Evolutionary conservation across 345 rosid genomes (phyloP).

Genomic region (Salix koriyanagi): DNA sequence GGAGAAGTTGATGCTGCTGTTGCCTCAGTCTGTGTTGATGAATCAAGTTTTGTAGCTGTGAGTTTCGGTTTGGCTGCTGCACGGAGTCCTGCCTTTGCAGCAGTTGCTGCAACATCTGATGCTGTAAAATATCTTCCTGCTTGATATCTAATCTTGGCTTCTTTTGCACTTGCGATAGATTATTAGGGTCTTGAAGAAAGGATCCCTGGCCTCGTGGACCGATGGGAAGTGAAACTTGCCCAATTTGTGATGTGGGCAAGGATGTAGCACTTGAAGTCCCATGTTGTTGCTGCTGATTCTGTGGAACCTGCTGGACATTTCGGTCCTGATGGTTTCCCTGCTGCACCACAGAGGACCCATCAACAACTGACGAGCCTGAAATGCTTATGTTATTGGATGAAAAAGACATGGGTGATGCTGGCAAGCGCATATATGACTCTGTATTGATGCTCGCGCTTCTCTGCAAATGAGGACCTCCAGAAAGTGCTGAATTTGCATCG

Average conservation of each 20-base stretch:
- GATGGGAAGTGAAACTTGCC: conserved; percentile 57
- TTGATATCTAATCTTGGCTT: conserved; percentile 77
- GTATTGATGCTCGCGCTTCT: conserved; percentile 93
- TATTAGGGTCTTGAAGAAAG: conserved; percentile 68
- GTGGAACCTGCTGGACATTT: conserved; percentile 51
- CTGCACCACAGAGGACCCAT: conserved; percentile 78
- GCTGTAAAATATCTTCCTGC: conserved; percentile 86
- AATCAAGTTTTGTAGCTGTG: conserved; percentile 66
- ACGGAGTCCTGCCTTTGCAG: conserved; percentile 77
- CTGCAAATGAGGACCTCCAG: conserved; percentile 85
- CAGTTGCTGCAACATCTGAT: conserved; percentile 74
- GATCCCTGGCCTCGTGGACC: conserved; percentile 57
- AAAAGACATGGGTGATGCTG: conserved; percentile 91
- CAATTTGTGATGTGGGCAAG: conserved; percentile 54
- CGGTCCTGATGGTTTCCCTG: conserved; percentile 64
- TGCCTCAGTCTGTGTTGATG: conserved; percentile 72
- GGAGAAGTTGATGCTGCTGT: conserved; percentile 60
- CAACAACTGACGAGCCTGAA: conserved; percentile 81
- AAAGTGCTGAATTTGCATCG: conserved; percentile 90
- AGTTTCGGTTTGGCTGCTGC: conserved; percentile 66
- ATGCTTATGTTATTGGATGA: conserved; percentile 86
- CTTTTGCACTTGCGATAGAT: conserved; percentile 63
- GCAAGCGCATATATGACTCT: conserved; percentile 90
- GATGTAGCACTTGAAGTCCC: conserved; percentile 81
- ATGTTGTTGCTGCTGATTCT: conserved; percentile 53